Evolutionary conservation across 108 stramenopile genomes (phyloP).

Genomic region (Nannochloropsis gaditana): DNA sequence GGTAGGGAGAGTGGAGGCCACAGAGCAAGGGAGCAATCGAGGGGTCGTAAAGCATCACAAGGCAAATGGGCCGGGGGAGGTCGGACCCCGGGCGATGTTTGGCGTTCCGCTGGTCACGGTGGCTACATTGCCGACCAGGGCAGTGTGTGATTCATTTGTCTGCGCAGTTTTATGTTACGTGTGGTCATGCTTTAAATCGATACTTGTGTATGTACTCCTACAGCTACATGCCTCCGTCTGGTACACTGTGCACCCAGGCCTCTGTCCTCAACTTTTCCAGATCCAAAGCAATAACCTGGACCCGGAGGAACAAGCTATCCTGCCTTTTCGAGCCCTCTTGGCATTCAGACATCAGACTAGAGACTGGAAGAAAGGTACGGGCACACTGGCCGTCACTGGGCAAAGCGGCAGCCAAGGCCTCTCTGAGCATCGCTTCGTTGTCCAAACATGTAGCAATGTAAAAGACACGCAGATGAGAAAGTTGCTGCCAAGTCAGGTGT

Average conservation of each 20-base stretch:
- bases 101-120: no score
- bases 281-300: background rate
- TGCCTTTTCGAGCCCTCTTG: background rate
- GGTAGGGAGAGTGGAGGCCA: no score
- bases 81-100: no score
- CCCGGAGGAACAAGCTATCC: background rate
- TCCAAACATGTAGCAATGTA: background rate
- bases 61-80: no score
- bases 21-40: no score
- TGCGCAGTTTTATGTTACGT: no score
- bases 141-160: no score
- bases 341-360: background rate
- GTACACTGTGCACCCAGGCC: background rate
- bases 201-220: no score
- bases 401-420: slow-evolving; percentile 12
- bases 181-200: no score
- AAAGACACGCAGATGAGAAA: background rate
- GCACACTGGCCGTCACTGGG: background rate
- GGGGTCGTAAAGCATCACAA: no score
- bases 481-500: background rate
- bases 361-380: background rate
- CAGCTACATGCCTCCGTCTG: background rate
- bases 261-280: background rate
- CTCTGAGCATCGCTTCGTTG: background rate
- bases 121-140: no score